Evolutionary conservation across 2,329 filamentous ascomycete species (phyloP), one percentile per base, ranked within the genome.

Genomic region (Fulvia fulva): DNA sequence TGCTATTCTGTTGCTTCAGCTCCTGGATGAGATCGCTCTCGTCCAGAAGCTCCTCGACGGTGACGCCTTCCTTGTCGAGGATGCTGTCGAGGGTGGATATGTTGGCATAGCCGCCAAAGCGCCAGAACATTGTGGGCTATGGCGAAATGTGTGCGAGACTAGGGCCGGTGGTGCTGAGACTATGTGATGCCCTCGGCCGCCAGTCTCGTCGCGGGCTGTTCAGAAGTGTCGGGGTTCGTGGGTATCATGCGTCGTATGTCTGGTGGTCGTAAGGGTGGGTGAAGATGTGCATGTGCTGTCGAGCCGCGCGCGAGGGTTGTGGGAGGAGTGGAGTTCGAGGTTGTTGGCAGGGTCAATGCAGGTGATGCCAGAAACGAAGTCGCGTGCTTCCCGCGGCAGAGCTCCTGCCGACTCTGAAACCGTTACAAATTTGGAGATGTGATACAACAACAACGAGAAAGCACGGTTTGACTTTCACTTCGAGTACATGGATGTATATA

Each of bases 41-140:
- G 75, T 97, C 92, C 63, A 99, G 86, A 60, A 99, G 82, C 74
- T 97, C 93, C 77, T 99, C 94, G 65, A 97, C 87, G 53, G 90
- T 91, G 73, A 97, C 92, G 77, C 96, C 90, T 68, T 85, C 87
- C 77, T 96, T 96, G 74, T 99, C 94, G 74, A 99, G 91, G 71
- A 99, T 90, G 68, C 88, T 91, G 77, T 97, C 94, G 77, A 99
- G 91, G 73, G 92, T 89, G 70, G 93, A 97, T 78, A 96, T 89
- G 83, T 91, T 96, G 82, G 92, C 90, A 83, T 97, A 97, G 73
- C 91, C 91, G 83, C 94, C 93, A 83, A 97, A 99, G 79, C 93
- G 89, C 94, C 94, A 99, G 79, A 99, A 99, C 94, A 99, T 99
- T 81, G 77, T 93, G 87, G 71, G 51, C 32, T 34, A 26, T 9